Evolutionary conservation across 192 early-diverging fungal species (phyloP).

Genomic region (Diversispora epigaea): DNA sequence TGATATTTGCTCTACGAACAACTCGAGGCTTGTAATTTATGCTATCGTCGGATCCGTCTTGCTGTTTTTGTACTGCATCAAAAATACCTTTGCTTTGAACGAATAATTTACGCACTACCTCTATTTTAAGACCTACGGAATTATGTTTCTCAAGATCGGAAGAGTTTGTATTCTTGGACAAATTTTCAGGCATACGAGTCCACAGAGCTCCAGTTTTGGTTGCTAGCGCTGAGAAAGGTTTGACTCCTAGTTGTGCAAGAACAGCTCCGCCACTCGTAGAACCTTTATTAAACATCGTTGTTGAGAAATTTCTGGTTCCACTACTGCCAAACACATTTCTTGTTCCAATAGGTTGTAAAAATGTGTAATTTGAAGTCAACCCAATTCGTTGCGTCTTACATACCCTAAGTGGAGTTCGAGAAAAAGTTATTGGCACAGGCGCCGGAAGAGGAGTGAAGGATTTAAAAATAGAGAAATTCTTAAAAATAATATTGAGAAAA

Average conservation of each 20-base stretch:
- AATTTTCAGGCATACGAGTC: background rate
- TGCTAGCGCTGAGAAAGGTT: background rate
- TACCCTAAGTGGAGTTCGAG: background rate
- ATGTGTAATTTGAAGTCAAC: background rate
- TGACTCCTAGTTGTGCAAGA: background rate
- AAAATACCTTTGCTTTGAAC: conserved; percentile 2
- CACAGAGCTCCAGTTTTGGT: background rate
- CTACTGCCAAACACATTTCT: background rate
- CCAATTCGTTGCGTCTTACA: background rate
- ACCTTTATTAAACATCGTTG: background rate
- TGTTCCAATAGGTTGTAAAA: background rate
- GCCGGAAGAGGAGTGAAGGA: background rate
- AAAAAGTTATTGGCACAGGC: background rate
- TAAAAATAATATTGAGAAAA: background rate
- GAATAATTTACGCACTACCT: background rate
- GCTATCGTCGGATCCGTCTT: background rate
- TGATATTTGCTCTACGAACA: background rate
- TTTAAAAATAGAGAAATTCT: conserved; percentile 5
- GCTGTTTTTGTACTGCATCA: background rate
- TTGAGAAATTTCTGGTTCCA: conserved; percentile 4
- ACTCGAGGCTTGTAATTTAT: background rate
- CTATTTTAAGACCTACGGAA: background rate
- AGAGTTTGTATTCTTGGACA: background rate
- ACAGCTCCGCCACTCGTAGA: background rate
- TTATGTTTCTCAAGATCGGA: background rate